Percentiles rank a stretch among this genome's conserved stretches.
These are phyloP conservation scores for Pleomassaria siparia DNA, from an alignment of 2,329 filamentous ascomycete genomes.

Conservation along the genomic window DNA sequence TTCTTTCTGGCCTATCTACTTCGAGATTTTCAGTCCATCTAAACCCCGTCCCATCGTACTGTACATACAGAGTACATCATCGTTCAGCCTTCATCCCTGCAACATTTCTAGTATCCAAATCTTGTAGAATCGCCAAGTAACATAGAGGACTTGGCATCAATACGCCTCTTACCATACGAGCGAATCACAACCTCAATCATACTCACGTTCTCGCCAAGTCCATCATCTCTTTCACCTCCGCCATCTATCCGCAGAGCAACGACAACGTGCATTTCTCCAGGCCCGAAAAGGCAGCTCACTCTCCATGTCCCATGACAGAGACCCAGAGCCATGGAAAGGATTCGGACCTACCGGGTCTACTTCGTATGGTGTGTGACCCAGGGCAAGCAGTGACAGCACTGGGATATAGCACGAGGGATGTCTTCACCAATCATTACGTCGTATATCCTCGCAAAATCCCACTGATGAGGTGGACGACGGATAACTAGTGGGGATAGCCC, in stretches of 20 bases:
- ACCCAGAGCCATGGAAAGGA: not conserved
- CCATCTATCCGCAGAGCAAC: not conserved
- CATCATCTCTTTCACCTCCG: not conserved
- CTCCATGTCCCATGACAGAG: not conserved
- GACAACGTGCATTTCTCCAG: not conserved
- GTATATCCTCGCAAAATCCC: not conserved
- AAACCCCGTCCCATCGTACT: too few relatives aligned
- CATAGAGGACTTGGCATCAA: too few relatives aligned
- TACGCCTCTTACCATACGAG: not conserved
- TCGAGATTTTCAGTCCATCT: too few relatives aligned
- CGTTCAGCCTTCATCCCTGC: too few relatives aligned
- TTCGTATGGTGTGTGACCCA: not conserved
- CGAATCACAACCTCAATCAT: not conserved
- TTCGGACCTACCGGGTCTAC: not conserved
- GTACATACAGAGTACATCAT: too few relatives aligned
- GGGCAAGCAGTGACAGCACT: constrained; percentile 2
- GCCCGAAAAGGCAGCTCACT: not conserved
- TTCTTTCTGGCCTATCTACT: too few relatives aligned
- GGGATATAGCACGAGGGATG: constrained; percentile 1
- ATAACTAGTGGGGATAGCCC: not conserved
- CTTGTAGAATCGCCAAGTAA: too few relatives aligned
- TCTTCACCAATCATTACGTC: not conserved
- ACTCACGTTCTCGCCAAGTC: not conserved
- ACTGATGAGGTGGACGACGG: not conserved
- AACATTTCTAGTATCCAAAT: too few relatives aligned